Evolutionary conservation across 2,329 filamentous ascomycete species (phyloP).

Genomic region (Xylariales sp.): DNA sequence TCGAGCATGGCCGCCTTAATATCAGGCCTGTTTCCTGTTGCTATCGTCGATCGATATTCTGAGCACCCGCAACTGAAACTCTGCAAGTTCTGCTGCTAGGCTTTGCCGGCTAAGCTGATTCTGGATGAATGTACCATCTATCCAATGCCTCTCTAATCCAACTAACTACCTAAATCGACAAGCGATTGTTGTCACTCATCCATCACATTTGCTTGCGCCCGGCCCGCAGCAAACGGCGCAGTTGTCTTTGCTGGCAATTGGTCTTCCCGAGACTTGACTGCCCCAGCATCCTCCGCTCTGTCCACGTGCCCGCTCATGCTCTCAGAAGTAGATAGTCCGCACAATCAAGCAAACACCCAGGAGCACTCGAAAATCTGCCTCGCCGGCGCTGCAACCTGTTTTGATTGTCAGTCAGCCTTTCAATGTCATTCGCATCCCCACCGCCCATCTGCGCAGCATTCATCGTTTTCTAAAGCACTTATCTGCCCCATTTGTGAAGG

Average conservation of each 20-base stretch:
- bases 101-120: no score
- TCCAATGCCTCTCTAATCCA: no score
- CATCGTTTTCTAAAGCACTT: not conserved
- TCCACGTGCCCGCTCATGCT: no score
- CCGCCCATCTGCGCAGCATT: not conserved
- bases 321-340: not conserved
- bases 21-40: not conserved
- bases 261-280: not conserved
- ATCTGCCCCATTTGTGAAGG: not conserved
- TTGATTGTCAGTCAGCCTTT: not conserved
- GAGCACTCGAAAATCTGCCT: not conserved
- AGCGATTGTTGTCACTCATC: no score
- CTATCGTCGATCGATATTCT: no score
- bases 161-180: no score
- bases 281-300: not conserved
- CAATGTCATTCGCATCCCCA: not conserved
- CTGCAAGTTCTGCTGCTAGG: no score
- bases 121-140: no score
- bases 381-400: not conserved
- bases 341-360: not conserved
- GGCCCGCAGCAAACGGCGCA: no score
- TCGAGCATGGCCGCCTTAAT: conserved; percentile 6
- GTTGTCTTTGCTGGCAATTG: not conserved
- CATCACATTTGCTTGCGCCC: not conserved
- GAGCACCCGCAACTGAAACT: no score